Conservation (phyloP, 1,139 yeast genomes). For the Candida frijolesensis region DNA sequence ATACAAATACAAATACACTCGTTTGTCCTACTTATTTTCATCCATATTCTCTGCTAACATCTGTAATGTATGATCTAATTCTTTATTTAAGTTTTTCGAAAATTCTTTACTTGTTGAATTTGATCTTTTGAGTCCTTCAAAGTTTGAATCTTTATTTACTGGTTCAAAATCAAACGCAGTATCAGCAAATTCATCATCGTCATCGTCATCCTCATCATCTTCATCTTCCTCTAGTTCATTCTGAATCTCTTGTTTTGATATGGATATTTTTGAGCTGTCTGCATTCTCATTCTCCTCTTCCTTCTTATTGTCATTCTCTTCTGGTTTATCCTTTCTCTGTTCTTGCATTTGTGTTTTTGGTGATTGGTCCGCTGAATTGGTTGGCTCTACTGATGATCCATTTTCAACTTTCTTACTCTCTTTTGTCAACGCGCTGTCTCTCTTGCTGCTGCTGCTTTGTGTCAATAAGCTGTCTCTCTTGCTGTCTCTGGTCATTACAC, state of each 20-base stretch:
- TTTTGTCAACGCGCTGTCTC: background rate
- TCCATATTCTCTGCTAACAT: slow-evolving; percentile 45
- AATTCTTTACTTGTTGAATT: slow-evolving; percentile 29
- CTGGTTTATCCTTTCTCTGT: background rate
- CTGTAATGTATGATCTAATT: slow-evolving; percentile 40
- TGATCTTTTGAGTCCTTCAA: slow-evolving; percentile 18
- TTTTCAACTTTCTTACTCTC: background rate
- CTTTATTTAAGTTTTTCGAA: slow-evolving; percentile 32
- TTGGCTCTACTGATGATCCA: background rate
- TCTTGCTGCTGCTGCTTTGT: background rate
- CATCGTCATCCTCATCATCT: slow-evolving; percentile 14
- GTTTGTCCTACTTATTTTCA: background rate
- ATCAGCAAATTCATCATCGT: slow-evolving; percentile 18
- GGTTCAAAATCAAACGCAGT: slow-evolving; percentile 9
- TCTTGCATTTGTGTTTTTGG: background rate
- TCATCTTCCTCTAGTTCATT: background rate
- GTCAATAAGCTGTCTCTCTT: background rate
- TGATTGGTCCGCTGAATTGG: background rate
- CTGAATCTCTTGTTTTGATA: slow-evolving; percentile 1
- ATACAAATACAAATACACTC: background rate
- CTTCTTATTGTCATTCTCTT: slow-evolving; percentile 1
- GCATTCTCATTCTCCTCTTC: background rate
- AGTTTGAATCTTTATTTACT: background rate
- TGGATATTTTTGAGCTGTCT: background rate
- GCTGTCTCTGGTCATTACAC: background rate